These are phyloP conservation scores for Elsinoe necatrix DNA, from an alignment of 2,329 filamentous ascomycete species.

Conservation along the genomic window DNA sequence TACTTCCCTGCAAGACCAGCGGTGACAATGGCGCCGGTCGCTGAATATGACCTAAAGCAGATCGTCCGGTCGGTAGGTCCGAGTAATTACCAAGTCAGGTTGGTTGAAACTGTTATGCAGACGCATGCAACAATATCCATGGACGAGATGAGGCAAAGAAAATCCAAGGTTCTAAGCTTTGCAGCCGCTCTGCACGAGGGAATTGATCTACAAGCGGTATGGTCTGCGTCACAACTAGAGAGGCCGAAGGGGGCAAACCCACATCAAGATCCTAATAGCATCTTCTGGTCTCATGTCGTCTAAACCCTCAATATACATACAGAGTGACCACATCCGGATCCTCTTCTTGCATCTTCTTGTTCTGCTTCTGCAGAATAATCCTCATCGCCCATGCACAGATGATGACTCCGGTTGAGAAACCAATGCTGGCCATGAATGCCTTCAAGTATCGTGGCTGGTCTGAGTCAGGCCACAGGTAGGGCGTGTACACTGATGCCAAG, in stretches of 20 bases:
- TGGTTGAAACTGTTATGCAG: not conserved
- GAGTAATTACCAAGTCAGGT: not conserved
- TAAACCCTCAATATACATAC: not conserved
- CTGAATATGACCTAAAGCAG: not conserved
- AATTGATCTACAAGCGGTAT: too few species aligned
- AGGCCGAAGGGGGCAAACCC: not conserved
- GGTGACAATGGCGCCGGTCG: not conserved
- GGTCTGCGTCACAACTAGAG: too few species aligned
- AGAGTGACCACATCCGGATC: constrained; percentile 17
- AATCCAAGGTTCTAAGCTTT: too few species aligned
- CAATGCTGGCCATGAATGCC: constrained; percentile 27
- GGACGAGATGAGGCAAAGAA: too few species aligned
- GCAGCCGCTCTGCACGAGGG: too few species aligned
- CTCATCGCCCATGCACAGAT: constrained; percentile 23
- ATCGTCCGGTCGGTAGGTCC: not conserved
- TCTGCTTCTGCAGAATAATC: constrained; percentile 21
- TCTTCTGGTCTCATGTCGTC: not conserved
- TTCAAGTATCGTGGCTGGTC: constrained; percentile 27
- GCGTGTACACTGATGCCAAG: constrained; percentile 27
- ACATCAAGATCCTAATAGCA: not conserved
- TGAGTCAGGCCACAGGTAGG: constrained; percentile 30
- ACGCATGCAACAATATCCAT: not conserved
- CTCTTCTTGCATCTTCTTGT: constrained; percentile 21
- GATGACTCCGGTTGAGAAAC: constrained; percentile 24
- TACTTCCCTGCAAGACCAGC: not conserved